Conservation (phyloP, 352 stramenopile genomes). For the Globisporangium acanthophoron region DNA sequence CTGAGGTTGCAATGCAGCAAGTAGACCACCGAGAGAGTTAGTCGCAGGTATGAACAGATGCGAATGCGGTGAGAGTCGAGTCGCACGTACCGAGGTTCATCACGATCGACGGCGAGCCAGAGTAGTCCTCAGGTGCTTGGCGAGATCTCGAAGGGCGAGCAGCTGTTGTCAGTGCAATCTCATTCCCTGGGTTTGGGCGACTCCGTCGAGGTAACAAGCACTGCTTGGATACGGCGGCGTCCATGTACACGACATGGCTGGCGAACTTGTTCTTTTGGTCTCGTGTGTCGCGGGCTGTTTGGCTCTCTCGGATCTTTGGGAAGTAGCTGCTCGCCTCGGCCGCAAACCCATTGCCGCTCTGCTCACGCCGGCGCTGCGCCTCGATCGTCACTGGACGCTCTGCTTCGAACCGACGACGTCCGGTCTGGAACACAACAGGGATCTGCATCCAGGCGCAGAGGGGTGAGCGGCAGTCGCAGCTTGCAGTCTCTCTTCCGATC, state of each 20-base stretch:
- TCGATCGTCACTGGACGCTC: slow-evolving; percentile 32
- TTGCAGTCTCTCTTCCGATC: background rate
- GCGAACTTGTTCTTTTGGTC: slow-evolving; percentile 29
- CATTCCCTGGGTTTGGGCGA: background rate
- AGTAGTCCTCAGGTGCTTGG: background rate
- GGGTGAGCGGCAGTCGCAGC: background rate
- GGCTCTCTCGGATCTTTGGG: slow-evolving; percentile 42
- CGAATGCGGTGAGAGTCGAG: background rate
- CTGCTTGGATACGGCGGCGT: slow-evolving; percentile 7
- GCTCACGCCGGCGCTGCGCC: slow-evolving; percentile 17
- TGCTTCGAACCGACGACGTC: slow-evolving; percentile 18
- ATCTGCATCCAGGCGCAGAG: slow-evolving; percentile 16
- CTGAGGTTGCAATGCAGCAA: slow-evolving; percentile 9
- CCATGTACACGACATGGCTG: slow-evolving; percentile 6
- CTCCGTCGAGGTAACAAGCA: slow-evolving; percentile 3
- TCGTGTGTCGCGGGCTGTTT: slow-evolving; percentile 30
- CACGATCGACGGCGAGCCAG: slow-evolving; percentile 3
- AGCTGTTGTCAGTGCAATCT: background rate
- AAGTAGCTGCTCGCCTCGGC: slow-evolving; percentile 41
- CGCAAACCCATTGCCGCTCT: slow-evolving; percentile 22
- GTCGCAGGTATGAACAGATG: too few species aligned
- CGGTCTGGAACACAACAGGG: slow-evolving; percentile 20
- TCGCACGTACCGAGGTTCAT: slow-evolving; percentile 8
- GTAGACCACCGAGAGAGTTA: too few species aligned
- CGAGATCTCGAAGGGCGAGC: too few species aligned